Conservation (phyloP, 371 early-diverging fungal genomes). For the Lichtheimia ramosa region DNA sequence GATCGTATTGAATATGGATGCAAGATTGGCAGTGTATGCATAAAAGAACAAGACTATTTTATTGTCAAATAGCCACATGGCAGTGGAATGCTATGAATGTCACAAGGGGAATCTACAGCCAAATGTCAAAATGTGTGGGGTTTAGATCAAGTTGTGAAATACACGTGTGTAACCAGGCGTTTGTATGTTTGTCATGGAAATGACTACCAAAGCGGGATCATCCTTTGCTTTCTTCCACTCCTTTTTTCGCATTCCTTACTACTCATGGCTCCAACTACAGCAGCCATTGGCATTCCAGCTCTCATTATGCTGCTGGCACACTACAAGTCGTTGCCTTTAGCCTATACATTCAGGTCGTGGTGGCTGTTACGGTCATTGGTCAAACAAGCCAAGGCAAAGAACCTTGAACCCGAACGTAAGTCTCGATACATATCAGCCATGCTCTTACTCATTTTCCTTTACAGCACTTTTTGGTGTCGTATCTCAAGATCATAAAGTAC, state of each 20-base stretch:
- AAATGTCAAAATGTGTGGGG: too few species aligned
- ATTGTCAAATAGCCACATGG: too few species aligned
- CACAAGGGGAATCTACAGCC: too few species aligned
- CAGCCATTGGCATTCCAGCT: slow-evolving; percentile 8
- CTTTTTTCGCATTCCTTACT: background rate
- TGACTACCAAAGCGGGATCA: too few species aligned
- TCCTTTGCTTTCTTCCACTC: too few species aligned
- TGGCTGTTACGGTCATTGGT: slow-evolving; percentile 23
- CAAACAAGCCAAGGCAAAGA: slow-evolving; percentile 22
- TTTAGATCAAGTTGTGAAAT: too few species aligned
- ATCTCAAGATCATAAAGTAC: slow-evolving; percentile 27
- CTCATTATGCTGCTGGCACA: slow-evolving; percentile 21
- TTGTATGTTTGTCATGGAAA: too few species aligned
- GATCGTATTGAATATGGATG: too few species aligned
- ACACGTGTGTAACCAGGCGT: too few species aligned
- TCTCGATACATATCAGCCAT: background rate
- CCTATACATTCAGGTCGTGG: slow-evolving; percentile 40
- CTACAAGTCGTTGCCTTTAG: slow-evolving; percentile 34
- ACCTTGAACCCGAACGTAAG: slow-evolving; percentile 30
- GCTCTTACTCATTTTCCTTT: background rate
- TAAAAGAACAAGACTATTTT: too few species aligned
- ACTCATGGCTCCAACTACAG: background rate
- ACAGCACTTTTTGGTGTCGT: slow-evolving; percentile 31
- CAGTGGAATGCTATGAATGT: too few species aligned
- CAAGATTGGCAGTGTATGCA: too few species aligned